These are phyloP conservation scores for Salix dunnii DNA, from an alignment of 345 rosid species.

Conservation along the genomic window DNA sequence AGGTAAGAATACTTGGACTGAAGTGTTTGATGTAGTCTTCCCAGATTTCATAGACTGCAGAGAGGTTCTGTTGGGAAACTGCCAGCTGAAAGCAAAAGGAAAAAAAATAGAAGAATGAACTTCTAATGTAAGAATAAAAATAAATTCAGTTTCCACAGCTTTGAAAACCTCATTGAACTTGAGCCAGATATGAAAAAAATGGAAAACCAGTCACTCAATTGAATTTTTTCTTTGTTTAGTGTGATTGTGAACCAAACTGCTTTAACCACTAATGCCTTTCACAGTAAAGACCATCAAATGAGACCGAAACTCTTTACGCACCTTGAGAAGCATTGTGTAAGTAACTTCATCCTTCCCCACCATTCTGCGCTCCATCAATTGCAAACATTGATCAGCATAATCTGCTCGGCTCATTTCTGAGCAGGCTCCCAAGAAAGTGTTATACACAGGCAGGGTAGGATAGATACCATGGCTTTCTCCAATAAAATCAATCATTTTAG, in stretches of 20 bases:
- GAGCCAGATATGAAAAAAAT: neutral
- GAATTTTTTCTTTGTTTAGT: neutral
- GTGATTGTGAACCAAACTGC: neutral
- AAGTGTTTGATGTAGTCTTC: slow-evolving; percentile 57
- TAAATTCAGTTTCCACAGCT: neutral
- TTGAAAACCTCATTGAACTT: neutral
- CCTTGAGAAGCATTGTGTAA: slow-evolving; percentile 73
- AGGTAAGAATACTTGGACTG: slow-evolving; percentile 39
- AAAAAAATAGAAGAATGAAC: slow-evolving; percentile 7
- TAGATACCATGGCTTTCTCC: slow-evolving; percentile 46
- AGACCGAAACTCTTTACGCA: slow-evolving; percentile 25
- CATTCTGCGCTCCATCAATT: slow-evolving; percentile 62
- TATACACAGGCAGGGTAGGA: slow-evolving; percentile 51
- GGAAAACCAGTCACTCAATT: neutral
- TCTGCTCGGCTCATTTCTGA: slow-evolving; percentile 27
- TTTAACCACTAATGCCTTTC: neutral
- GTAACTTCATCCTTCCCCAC: slow-evolving; percentile 75
- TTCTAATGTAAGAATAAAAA: slow-evolving; percentile 10
- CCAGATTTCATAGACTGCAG: slow-evolving; percentile 61
- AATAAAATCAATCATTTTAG: slow-evolving; percentile 42
- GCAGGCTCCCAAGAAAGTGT: slow-evolving; percentile 61
- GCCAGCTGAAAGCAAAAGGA: slow-evolving; percentile 62
- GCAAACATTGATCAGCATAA: slow-evolving; percentile 65
- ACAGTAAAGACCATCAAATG: neutral
- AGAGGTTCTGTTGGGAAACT: slow-evolving; percentile 55